Evolutionary conservation across 306 rosid species (phyloP).

Genomic region (Gillenia trifoliata): DNA sequence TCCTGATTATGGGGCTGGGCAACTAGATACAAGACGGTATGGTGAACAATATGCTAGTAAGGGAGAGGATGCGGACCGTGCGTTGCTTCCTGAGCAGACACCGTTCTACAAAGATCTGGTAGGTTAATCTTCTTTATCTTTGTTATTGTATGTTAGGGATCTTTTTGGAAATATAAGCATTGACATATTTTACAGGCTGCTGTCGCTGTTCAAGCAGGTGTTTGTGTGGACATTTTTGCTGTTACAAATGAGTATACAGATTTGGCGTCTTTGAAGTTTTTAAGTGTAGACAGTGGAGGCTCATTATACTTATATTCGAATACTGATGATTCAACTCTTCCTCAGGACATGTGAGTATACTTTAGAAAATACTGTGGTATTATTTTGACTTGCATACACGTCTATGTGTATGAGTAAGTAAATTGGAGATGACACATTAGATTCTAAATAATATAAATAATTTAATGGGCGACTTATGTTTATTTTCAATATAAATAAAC

Average conservation of each 20-base stretch:
- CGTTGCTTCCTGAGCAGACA: slow-evolving; percentile 96
- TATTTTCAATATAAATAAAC: not conserved
- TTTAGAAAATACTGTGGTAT: not conserved
- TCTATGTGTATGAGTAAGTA: not conserved
- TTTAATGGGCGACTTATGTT: not conserved
- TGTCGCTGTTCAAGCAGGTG: slow-evolving; percentile 97
- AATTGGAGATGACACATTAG: not conserved
- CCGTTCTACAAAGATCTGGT: slow-evolving; percentile 95
- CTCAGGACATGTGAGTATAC: slow-evolving; percentile 87
- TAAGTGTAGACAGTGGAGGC: slow-evolving; percentile 91
- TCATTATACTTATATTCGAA: slow-evolving; percentile 74
- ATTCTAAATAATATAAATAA: not conserved
- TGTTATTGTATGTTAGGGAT: slow-evolving; percentile 12
- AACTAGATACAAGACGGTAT: slow-evolving; percentile 85
- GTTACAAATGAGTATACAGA: slow-evolving; percentile 96
- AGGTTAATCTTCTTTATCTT: slow-evolving; percentile 11
- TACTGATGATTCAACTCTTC: slow-evolving; percentile 91
- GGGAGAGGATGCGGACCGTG: slow-evolving; percentile 96
- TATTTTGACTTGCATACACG: not conserved
- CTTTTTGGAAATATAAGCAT: slow-evolving; percentile 28
- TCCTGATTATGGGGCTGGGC: slow-evolving; percentile 97
- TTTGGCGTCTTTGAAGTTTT: slow-evolving; percentile 88
- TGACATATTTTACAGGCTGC: slow-evolving; percentile 73
- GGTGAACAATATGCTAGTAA: slow-evolving; percentile 99
- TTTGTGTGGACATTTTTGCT: slow-evolving; percentile 93